Evolutionary conservation across 495 filamentous ascomycete species (phyloP).

Genomic region (Penicillium cosmopolitanum): DNA sequence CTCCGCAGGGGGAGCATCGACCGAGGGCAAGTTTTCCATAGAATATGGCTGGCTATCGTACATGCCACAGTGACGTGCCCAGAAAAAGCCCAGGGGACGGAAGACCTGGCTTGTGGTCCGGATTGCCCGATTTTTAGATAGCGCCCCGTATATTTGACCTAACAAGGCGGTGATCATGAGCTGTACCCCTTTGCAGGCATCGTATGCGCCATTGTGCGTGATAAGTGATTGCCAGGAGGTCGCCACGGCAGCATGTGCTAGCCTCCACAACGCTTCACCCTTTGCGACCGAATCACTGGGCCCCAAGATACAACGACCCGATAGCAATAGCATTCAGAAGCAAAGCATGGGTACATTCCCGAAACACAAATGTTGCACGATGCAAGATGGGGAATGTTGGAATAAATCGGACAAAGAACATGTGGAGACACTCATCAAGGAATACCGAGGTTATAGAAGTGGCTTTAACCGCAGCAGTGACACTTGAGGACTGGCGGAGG

Average conservation of each 20-base stretch:
- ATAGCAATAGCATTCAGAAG: slow-evolving; percentile 54
- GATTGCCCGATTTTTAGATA: slow-evolving; percentile 50
- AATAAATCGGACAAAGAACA: slow-evolving; percentile 56
- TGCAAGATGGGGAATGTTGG: slow-evolving; percentile 54
- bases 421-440: slow-evolving; percentile 52
- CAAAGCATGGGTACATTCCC: slow-evolving; percentile 51
- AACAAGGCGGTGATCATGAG: slow-evolving; percentile 51
- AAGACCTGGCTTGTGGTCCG: slow-evolving; percentile 53
- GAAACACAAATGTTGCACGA: slow-evolving; percentile 52
- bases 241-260: slow-evolving; percentile 52
- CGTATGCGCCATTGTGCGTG: slow-evolving; percentile 49
- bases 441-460: slow-evolving; percentile 53
- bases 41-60: slow-evolving; percentile 44
- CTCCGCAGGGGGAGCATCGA: slow-evolving; percentile 34
- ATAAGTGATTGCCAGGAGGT: slow-evolving; percentile 56
- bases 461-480: slow-evolving; percentile 51
- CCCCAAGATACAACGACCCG: slow-evolving; percentile 53
- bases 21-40: slow-evolving; percentile 40
- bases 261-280: slow-evolving; percentile 51
- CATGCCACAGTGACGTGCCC: slow-evolving; percentile 53
- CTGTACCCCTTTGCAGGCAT: slow-evolving; percentile 51
- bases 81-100: slow-evolving; percentile 52
- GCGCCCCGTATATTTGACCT: slow-evolving; percentile 50
- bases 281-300: slow-evolving; percentile 50
- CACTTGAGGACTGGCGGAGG: slow-evolving; percentile 42